Base-by-base conservation (phyloP, 768 basidiomycete genomes). In the Boletus coccyginus region DNA sequence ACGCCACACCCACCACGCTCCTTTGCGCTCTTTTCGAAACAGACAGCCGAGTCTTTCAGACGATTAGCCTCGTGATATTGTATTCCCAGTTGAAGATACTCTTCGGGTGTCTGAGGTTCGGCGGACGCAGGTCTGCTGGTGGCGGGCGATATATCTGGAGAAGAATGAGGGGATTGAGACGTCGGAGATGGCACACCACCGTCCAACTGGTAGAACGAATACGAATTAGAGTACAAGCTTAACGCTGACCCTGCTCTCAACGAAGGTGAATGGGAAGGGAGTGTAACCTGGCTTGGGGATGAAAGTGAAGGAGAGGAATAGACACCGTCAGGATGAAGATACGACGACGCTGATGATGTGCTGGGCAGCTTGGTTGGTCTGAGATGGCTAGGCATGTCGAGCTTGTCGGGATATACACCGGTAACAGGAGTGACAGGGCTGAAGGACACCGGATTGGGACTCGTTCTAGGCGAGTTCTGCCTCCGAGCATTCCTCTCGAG, bases 1-100 rank as follows among this genome's bases (percentile, higher is more conserved):
- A 92, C 85, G 2, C 87, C 88, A 65, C 89, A 93, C 2, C 92
- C 94, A 2, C 92, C 92, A 49, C 78, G 73, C 57, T 82, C 75
- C 51, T 77, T 89, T 12, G 91, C 91, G 45, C 86, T 84, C 71
- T 80, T 81, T 73, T 93, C 90, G 66, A 93, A 92, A 69, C 77
- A 90, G 27, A 69, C 66, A 0, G 89, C 90, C 12, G 87, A 86
- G 62, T 90, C 87, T 44, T 68, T 66, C 6, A 93, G 75, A 42
- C 82, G 77, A 67, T 91, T 86, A 32, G 84, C 82, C 70, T 92
- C 87, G 63, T 93, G 91, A 66, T 84, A 83, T 60, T 80, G 78
- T 59, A 93, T 93, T 7, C 91, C 91, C 11, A 90, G 76, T 59
- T 87, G 85, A 41, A 93, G 78, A 59, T 78, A 89, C 36, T 89